Conservation (phyloP, 176 grass and related monocot genomes). For the Hordeum vulgare region DNA sequence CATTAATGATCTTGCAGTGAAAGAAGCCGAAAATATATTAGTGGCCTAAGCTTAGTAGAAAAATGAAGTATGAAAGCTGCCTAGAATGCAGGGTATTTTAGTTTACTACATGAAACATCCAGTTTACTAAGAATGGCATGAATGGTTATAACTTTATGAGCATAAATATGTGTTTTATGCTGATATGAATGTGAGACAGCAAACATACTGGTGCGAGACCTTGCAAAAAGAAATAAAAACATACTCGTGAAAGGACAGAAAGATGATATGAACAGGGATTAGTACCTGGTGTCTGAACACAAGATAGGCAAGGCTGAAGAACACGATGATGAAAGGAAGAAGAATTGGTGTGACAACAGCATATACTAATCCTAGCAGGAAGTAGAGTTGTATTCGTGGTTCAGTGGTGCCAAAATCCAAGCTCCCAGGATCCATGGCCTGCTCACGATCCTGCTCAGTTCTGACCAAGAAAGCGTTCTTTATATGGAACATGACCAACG, state of each 20-base stretch:
- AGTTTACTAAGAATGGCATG: not conserved
- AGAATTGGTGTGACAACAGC: slow-evolving; percentile 76
- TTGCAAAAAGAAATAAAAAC: not conserved
- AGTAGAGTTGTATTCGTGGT: slow-evolving; percentile 84
- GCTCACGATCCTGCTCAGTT: slow-evolving; percentile 76
- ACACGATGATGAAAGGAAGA: slow-evolving; percentile 86
- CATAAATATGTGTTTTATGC: not conserved
- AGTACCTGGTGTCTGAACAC: slow-evolving; percentile 97
- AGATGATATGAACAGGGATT: slow-evolving; percentile 3
- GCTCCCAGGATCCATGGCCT: slow-evolving; percentile 90
- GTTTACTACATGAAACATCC: slow-evolving; percentile 3
- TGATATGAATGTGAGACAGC: not conserved
- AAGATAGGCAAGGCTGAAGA: slow-evolving; percentile 84
- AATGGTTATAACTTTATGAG: not conserved
- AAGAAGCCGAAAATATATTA: slow-evolving; percentile 14
- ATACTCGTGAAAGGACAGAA: not conserved
- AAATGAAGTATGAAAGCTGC: not conserved
- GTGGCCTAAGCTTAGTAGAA: not conserved
- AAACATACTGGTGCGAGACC: not conserved
- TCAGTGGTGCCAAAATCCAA: slow-evolving; percentile 79
- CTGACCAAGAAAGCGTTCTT: slow-evolving; percentile 91
- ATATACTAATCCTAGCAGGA: slow-evolving; percentile 94
- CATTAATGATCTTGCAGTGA: slow-evolving; percentile 82
- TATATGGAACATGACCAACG: slow-evolving; percentile 75
- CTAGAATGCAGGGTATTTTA: not conserved